phyloP scores from a whole-genome alignment of 2,329 filamentous ascomycete genomes.

The Ophiostoma fasciatum region DNA sequence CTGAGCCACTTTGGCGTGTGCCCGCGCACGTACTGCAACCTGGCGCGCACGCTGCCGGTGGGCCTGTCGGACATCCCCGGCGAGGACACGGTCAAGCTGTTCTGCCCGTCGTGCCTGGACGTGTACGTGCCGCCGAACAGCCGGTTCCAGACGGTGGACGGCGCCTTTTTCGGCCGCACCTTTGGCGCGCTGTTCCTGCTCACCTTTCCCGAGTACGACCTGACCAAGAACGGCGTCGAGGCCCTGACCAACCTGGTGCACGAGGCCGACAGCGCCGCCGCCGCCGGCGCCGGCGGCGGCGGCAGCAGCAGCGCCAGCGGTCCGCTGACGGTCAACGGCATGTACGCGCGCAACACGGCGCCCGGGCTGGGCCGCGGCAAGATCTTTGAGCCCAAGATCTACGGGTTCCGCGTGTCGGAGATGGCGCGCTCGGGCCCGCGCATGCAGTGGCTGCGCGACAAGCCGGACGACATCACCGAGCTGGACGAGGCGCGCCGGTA shows the following conservation, averaged over 20 bases:
- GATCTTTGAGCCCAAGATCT: conserved; percentile 92
- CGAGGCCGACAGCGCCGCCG: conserved; percentile 3
- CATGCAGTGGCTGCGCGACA: conserved; percentile 91
- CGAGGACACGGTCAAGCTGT: conserved; percentile 95
- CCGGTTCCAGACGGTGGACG: conserved; percentile 91
- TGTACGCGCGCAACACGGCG: conserved; percentile 73
- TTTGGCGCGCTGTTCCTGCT: conserved; percentile 96
- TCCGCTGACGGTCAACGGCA: conserved; percentile 57
- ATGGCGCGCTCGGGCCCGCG: conserved; percentile 76
- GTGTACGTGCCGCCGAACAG: conserved; percentile 97
- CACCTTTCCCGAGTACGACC: conserved; percentile 92
- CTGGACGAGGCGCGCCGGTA: conserved; percentile 61
- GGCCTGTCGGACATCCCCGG: conserved; percentile 89
- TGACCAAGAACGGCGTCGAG: conserved; percentile 55
- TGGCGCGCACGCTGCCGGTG: conserved; percentile 80
- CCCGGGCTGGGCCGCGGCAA: conserved; percentile 69
- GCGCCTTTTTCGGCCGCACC: conserved; percentile 94
- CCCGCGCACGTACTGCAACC: conserved; percentile 85
- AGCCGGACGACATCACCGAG: conserved; percentile 65
- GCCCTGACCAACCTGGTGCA: conserved; percentile 27
- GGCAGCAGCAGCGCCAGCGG: not conserved
- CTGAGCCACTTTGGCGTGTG: conserved; percentile 90
- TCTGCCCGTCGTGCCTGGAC: conserved; percentile 91
- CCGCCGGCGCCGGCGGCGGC: no score
- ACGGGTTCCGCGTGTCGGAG: conserved; percentile 90